Conservation (phyloP, 495 filamentous ascomycete species). For the Xylaria acuta region DNA sequence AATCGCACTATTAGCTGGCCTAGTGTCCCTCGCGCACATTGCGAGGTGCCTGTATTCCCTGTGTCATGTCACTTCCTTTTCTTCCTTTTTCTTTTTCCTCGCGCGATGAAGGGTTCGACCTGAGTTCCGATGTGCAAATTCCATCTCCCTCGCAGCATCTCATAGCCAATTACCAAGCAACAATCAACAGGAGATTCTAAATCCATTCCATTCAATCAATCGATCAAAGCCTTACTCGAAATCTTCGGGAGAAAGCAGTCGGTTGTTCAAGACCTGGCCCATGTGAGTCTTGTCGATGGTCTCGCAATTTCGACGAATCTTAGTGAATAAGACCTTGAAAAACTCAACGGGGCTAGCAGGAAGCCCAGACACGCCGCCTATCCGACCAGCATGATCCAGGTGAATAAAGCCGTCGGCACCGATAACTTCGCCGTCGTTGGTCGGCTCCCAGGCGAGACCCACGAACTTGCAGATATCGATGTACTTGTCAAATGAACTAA, state of each 20-base stretch:
- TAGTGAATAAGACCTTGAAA: slow-evolving; percentile 54
- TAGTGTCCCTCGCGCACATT: background rate
- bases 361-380: slow-evolving; percentile 48
- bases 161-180: background rate
- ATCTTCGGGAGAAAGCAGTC: slow-evolving; percentile 45
- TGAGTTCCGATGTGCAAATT: background rate
- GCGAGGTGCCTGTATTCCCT: background rate
- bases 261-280: slow-evolving; percentile 53
- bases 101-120: background rate
- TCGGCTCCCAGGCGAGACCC: slow-evolving; percentile 45
- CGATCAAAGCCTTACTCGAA: slow-evolving; percentile 33
- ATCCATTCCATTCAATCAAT: background rate
- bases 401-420: slow-evolving; percentile 55
- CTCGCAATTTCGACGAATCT: slow-evolving; percentile 58
- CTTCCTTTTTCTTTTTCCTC: background rate
- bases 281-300: slow-evolving; percentile 61
- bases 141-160: background rate
- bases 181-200: background rate
- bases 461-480: slow-evolving; percentile 59
- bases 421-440: slow-evolving; percentile 41
- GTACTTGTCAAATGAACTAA: slow-evolving; percentile 63
- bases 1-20: background rate
- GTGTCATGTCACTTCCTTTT: background rate
- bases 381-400: slow-evolving; percentile 32
- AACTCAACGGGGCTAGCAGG: slow-evolving; percentile 60